Evolutionary conservation across 805 yeast genomes (phyloP).

Genomic region (Wickerhamomyces subpelliculosus): DNA sequence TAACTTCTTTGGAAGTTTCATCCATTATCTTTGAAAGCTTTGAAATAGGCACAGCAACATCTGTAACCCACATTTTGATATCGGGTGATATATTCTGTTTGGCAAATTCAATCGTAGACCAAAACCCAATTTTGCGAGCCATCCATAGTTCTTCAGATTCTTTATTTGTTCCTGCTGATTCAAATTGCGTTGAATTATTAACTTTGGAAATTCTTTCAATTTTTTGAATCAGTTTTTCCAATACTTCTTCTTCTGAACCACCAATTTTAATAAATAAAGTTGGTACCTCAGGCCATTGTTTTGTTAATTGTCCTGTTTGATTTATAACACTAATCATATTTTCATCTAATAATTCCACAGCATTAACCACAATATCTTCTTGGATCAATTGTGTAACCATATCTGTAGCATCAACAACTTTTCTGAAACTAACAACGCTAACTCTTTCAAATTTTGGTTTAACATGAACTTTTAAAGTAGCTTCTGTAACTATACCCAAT

Average conservation of each 20-base stretch:
- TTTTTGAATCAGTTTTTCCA: slow-evolving; percentile 34
- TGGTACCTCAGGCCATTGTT: slow-evolving; percentile 45
- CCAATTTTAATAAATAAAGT: slow-evolving; percentile 55
- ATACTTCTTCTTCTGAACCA: slow-evolving; percentile 30
- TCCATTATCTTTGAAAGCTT: slow-evolving; percentile 49
- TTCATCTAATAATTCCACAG: slow-evolving; percentile 63
- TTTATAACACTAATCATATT: slow-evolving; percentile 59
- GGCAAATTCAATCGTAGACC: slow-evolving; percentile 60
- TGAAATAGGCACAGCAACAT: slow-evolving; percentile 72
- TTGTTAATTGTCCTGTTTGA: slow-evolving; percentile 42
- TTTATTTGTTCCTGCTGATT: slow-evolving; percentile 47
- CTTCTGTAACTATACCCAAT: slow-evolving; percentile 65
- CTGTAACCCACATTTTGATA: slow-evolving; percentile 61
- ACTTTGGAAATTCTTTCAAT: slow-evolving; percentile 40
- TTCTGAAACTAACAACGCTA: slow-evolving; percentile 56
- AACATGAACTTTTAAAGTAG: slow-evolving; percentile 58
- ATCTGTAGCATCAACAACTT: slow-evolving; percentile 59
- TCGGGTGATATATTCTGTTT: slow-evolving; percentile 32
- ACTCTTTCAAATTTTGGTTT: slow-evolving; percentile 56
- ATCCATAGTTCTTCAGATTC: slow-evolving; percentile 60
- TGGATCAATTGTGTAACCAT: slow-evolving; percentile 55
- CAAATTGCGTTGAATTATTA: slow-evolving; percentile 45
- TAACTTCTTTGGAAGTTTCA: slow-evolving; percentile 52
- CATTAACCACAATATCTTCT: slow-evolving; percentile 55
- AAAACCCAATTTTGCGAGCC: slow-evolving; percentile 60